Percentiles rank a stretch among this genome's conserved stretches.
Conservation (phyloP, 768 basidiomycete genomes). For the Amylocystis lapponica region DNA sequence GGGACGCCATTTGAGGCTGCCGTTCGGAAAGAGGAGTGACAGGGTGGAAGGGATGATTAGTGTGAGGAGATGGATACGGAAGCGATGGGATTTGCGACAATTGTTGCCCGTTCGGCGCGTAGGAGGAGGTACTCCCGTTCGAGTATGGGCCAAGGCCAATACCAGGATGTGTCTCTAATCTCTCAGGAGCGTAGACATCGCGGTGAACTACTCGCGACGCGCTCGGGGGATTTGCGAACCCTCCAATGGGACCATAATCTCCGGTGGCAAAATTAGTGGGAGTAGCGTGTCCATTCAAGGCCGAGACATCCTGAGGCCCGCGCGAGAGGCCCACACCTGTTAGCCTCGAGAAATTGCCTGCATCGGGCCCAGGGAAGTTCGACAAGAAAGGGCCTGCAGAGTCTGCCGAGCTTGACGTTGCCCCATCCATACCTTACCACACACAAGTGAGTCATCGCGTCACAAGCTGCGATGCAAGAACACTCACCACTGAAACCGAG, state of each 20-base stretch:
- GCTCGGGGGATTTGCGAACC: constrained; percentile 7
- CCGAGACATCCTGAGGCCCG: not conserved
- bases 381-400: not conserved
- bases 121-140: constrained; percentile 14
- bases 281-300: constrained; percentile 7
- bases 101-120: constrained; percentile 11
- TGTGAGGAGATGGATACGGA: constrained; percentile 7
- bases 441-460: not conserved
- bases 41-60: constrained; percentile 17
- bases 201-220: constrained; percentile 13
- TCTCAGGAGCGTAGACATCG: constrained; percentile 14
- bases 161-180: not conserved
- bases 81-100: constrained; percentile 10
- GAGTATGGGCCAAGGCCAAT: constrained; percentile 8
- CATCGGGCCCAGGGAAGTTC: not conserved
- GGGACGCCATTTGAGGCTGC: constrained; percentile 6
- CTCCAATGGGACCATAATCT: constrained; percentile 12
- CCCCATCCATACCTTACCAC: not conserved
- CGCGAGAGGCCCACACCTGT: not conserved
- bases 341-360: not conserved
- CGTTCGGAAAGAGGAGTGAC: constrained; percentile 18
- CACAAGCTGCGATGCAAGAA: not conserved
- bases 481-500: constrained; percentile 29
- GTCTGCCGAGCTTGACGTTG: not conserved
- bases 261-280: constrained; percentile 6